Evolutionary conservation across 768 basidiomycete genomes (phyloP).

Genomic region (Suillus occidentalis): DNA sequence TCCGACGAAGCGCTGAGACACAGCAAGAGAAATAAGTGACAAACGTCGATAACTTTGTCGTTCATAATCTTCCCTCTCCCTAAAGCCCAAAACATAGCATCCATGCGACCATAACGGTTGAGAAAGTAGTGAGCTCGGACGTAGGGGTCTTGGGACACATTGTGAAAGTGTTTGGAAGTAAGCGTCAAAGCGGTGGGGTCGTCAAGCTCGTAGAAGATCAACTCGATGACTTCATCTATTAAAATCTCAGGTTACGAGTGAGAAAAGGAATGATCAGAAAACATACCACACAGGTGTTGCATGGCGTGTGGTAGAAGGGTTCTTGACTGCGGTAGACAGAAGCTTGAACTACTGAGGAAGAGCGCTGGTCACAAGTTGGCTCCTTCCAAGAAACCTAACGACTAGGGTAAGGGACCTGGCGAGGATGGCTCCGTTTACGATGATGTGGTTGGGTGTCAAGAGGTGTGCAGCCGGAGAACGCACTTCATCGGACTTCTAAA

Average conservation of each 20-base stretch:
- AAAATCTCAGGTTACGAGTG: conserved; percentile 10
- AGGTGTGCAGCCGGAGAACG: conserved; percentile 31
- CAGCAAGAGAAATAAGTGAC: conserved; percentile 31
- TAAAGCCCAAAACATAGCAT: conserved; percentile 76
- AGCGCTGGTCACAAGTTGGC: neutral
- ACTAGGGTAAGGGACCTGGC: neutral
- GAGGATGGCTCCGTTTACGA: conserved; percentile 27
- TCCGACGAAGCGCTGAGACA: conserved; percentile 13
- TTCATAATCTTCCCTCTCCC: conserved; percentile 66
- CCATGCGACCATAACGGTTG: conserved; percentile 63
- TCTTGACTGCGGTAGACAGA: conserved; percentile 4
- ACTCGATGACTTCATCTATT: conserved; percentile 64
- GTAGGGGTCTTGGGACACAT: conserved; percentile 71
- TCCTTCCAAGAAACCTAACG: neutral
- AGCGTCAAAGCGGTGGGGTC: conserved; percentile 62
- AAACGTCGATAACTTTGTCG: conserved; percentile 68
- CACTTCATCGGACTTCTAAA: conserved; percentile 37
- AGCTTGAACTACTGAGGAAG: conserved; percentile 4
- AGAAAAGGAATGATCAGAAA: conserved; percentile 12
- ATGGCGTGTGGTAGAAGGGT: conserved; percentile 33
- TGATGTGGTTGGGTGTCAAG: conserved; percentile 37
- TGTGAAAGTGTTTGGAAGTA: conserved; percentile 56
- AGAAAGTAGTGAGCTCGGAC: conserved; percentile 80
- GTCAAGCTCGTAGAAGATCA: conserved; percentile 70
- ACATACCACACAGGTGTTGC: conserved; percentile 70